Evolutionary conservation across 306 rosid species (phyloP), one percentile per base, ranked within the genome.

Genomic region (Acacia confusa): DNA sequence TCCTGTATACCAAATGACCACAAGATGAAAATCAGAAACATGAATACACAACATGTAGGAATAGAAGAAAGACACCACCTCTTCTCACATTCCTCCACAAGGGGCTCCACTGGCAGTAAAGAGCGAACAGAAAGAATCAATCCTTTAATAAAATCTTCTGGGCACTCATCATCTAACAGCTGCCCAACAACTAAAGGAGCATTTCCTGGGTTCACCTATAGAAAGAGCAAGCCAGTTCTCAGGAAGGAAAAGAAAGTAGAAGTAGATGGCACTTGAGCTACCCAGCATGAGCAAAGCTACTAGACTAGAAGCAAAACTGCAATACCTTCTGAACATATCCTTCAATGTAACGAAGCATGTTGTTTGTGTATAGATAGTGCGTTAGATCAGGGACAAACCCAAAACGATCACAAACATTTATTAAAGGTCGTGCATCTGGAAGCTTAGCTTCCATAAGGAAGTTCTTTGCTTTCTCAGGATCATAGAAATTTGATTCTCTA

Each of bases 351-450:
- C 99, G 97, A 78, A 96, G 99, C 99, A 96, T 96, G 86, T 96
- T 96, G 88, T 72, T 96, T 73, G 99, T 88, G 88, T 93, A 96
- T 80, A 96, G 88, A 87, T 93, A 92, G 86, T 91, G 99, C 32
- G 99, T 96, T 79, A 96, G 94, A 92, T 96, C 99, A 4, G 99
- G 99, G 82, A 96, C 99, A 91, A 91, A 96, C 78, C 99, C 99
- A 71, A 96, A 96, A 60, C 99, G 97, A 60, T 96, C 99, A 78
- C 99, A 96, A 75, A 96, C 99, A 91, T 96, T 96, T 80, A 96
- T 96, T 50, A 96, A 84, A 24, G 99, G 99, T 0, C 99, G 93
- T 15, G 99, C 99, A 88, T 96, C 99, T 0, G 99, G 99, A 86
- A 96, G 98, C 87, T 96, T 96, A 53, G 93, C 98, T 86, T 96